Base-by-base conservation (phyloP, 805 yeast species). In the Candida ipomoeae region DNA sequence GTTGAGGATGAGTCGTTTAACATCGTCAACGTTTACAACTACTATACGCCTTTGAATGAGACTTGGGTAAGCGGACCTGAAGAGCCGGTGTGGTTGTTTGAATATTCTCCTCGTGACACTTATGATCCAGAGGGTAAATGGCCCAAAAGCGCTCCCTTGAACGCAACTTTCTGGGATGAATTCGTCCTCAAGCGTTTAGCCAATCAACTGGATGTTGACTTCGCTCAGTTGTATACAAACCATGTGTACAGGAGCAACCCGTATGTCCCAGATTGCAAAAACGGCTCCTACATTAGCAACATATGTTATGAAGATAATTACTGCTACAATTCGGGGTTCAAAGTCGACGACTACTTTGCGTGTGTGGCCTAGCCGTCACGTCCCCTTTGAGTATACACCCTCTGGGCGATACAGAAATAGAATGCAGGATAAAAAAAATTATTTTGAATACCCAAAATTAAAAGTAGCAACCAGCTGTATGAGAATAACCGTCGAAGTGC, bases 101-200 rank as follows among this genome's bases (percentile, higher is more conserved):
- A 81, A 55, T 85, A 85, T 65, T 78, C 84, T 45, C 81, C 89
- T 1, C 75, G 91, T 63, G 82, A 78, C 1, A 68, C 73, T 2
- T 84, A 81, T 53, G 79, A 77, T 48, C 69, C 79, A 11, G 62
- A 74, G 10, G 65, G 68, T 3, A 60, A 69, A 14, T 85, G 90
- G 90, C 87, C 89, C 15, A 55, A 48, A 11, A 57, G 64, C 10
- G 70, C 84, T 14, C 86, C 89, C 11, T 73, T 84, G 60, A 84
- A 84, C 60, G 89, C 82, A 17, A 76, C 82, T 15, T 84, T 83
- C 71, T 83, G 89, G 89, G 82, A 83, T 59, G 52, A 55, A 46
- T 65, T 55, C 46, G 84, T 82, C 15, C 78, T 84, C 3, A 63
- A 68, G 29, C 65, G 67, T 36, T 70, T 84, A 55, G 68, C 71